These are phyloP conservation scores for Zelonia costaricensis DNA, from an alignment of 208 protist species.

Conservation along the genomic window DNA sequence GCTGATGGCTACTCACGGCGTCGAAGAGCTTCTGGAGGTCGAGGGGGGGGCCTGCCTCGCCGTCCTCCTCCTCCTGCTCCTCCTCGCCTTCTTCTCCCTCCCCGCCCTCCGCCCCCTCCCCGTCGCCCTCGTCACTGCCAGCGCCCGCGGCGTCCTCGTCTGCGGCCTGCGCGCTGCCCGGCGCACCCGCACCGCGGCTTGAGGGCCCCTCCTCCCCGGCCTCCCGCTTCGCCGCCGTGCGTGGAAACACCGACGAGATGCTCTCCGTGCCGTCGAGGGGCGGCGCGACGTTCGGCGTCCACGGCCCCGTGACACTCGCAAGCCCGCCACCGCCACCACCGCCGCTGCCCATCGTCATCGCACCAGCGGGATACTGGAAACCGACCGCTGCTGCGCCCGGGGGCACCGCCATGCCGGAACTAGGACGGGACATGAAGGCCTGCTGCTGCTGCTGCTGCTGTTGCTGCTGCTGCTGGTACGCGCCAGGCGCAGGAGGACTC, in stretches of 20 bases:
- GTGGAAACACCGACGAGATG: conserved; percentile 19
- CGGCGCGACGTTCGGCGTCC: conserved; percentile 27
- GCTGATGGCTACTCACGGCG: conserved; percentile 10
- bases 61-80: conserved; percentile 19
- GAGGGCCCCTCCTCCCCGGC: too few relatives aligned
- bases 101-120: conserved; percentile 6
- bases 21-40: conserved; percentile 29
- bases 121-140: conserved; percentile 15
- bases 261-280: conserved; percentile 3
- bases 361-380: neutral
- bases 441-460: too few relatives aligned
- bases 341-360: neutral
- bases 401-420: too few relatives aligned
- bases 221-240: conserved; percentile 23
- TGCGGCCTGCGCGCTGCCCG: too few relatives aligned
- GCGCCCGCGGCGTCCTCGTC: too few relatives aligned
- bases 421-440: too few relatives aligned
- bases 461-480: conserved; percentile 9
- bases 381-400: neutral
- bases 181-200: too few relatives aligned
- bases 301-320: conserved; percentile 11
- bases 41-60: too few relatives aligned
- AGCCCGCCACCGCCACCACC: neutral
- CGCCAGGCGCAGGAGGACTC: too few relatives aligned
- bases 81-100: conserved; percentile 1